Base-by-base conservation (phyloP, 108 stramenopile species). In the Skeletonema grethae region DNA sequence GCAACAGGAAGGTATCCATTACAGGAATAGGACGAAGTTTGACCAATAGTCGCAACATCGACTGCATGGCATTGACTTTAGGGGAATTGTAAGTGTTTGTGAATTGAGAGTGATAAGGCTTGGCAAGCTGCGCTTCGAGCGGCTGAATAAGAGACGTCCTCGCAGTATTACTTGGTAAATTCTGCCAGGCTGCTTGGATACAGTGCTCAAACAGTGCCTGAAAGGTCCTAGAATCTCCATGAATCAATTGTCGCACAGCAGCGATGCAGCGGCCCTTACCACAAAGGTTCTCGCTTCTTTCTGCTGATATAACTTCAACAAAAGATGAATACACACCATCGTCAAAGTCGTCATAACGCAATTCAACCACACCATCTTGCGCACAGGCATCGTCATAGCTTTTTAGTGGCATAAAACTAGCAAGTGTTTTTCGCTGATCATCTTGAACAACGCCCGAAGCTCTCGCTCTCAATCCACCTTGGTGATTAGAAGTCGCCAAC, bases 91-190 rank as follows among this genome's bases (percentile, higher is more conserved):
- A 65, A 31, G 57, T 5, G 7, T 83, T 84, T 50, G 90, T 66
- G 53, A 77, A 75, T 63, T 96, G 92, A 4, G 88, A 76, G 80
- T 93, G 89, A 60, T 69, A 91, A 16, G 89, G 80, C 48, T 79
- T 76, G 0, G 90, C 73, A n/a, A 96, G 82, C 9, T 91, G 70
- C 16, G 69, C 64, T 75, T 92, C 92, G 25, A 96, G 61, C 9
- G 81, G 67, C 32, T 70, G 34, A 12, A 84, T 67, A 22, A 95
- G 71, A 16, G 67, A 53, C 39, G 67, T 16, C 63, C 87, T 81
- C n/a, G 78, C 61, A 15, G 55, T 36, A 65, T 90, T 77, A 29
- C 59, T 69, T 1, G 76, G 72, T 30, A 92, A 24, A 11, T 57
- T 30, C 11, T 61, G 56, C 95, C 95, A 96, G 24, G 72, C 79